A percentile compares a stretch with the other conserved stretches of the same genome.
phyloP scores from a whole-genome alignment of 1,139 yeast species.

The Wickerhamomyces sp. region DNA sequence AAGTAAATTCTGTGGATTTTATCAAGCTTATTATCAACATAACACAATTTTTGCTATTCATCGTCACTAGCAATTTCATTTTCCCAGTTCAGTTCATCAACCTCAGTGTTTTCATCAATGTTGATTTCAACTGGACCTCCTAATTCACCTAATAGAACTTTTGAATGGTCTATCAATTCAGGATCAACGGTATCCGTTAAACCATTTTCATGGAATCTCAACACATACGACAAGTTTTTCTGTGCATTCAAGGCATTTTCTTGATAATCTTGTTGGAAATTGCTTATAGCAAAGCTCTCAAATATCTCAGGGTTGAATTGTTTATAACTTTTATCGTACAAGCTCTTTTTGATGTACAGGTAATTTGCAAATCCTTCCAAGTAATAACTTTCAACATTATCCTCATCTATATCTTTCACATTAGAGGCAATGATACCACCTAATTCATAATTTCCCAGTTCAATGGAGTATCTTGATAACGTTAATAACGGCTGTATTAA shows the following conservation, averaged over 20 bases:
- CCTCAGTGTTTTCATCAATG: constrained; percentile 43
- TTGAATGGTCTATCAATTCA: constrained; percentile 52
- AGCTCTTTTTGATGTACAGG: constrained; percentile 44
- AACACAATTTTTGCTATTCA: background rate
- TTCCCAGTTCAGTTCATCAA: constrained; percentile 40
- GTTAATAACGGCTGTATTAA: constrained; percentile 66
- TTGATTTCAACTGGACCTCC: constrained; percentile 59
- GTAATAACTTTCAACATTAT: constrained; percentile 73
- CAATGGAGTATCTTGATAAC: constrained; percentile 70
- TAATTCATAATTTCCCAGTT: constrained; percentile 64
- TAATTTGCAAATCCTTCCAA: constrained; percentile 76
- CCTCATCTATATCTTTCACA: constrained; percentile 76
- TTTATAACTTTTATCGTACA: constrained; percentile 12
- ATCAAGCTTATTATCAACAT: constrained; percentile 1
- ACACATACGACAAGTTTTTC: constrained; percentile 14
- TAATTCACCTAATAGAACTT: constrained; percentile 43
- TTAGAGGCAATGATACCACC: constrained; percentile 58
- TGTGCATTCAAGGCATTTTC: constrained; percentile 17
- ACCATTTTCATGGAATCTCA: constrained; percentile 28
- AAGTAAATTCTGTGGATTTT: too few species aligned
- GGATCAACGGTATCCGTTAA: constrained; percentile 43
- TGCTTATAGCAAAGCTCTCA: constrained; percentile 14
- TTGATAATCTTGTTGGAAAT: constrained; percentile 6
- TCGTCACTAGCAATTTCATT: constrained; percentile 31
- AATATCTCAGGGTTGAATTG: constrained; percentile 20